Conservation (phyloP, 257 asterid genomes). For the Solanum appendiculatum region DNA sequence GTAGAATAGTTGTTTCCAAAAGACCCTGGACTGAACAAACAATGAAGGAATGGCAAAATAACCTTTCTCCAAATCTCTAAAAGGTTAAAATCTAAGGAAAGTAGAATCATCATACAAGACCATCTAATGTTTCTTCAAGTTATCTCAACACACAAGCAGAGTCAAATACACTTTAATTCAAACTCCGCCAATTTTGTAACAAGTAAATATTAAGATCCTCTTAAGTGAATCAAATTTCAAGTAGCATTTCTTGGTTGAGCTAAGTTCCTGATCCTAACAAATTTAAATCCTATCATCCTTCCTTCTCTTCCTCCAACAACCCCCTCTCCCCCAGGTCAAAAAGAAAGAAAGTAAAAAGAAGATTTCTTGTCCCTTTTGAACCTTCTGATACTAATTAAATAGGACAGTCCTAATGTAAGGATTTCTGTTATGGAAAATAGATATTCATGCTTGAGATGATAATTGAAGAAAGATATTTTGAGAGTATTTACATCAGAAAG, state of each 20-base stretch:
- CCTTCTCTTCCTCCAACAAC: background rate
- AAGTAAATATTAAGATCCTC: background rate
- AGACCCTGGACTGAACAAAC: background rate
- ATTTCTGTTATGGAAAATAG: background rate
- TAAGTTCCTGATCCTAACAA: background rate
- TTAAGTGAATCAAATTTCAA: background rate
- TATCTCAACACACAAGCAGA: background rate
- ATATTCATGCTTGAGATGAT: background rate
- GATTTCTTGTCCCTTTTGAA: background rate
- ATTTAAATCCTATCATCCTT: background rate
- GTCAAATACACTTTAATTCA: background rate
- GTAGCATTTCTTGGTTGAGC: background rate
- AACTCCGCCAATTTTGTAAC: background rate
- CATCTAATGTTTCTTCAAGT: background rate
- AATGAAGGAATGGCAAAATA: background rate
- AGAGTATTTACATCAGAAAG: slow-evolving; percentile 60
- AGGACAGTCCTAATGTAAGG: background rate
- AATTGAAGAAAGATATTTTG: background rate
- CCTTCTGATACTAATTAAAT: background rate
- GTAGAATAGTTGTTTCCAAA: too few relatives aligned
- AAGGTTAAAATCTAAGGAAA: background rate
- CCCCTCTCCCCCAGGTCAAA: background rate
- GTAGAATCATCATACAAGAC: background rate
- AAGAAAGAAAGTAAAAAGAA: background rate
- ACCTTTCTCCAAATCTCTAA: background rate